phyloP scores from a whole-genome alignment of 345 rosid genomes.

The Adansonia digitata region DNA sequence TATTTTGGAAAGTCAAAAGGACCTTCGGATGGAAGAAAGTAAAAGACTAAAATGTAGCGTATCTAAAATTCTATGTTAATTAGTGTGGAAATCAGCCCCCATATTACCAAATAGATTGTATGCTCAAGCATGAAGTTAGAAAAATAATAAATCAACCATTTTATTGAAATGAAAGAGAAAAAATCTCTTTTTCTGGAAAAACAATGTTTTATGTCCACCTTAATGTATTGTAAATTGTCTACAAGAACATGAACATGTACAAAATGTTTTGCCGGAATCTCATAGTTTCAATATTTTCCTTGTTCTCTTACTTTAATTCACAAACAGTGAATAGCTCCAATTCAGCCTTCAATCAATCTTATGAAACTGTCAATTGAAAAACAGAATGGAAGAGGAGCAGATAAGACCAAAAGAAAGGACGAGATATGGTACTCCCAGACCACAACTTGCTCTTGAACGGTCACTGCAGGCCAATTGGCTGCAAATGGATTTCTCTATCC shows the following conservation, averaged over 20 bases:
- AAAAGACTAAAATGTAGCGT: neutral
- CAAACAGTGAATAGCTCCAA: neutral
- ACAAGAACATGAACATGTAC: neutral
- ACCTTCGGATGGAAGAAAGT: neutral
- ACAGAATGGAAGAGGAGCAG: neutral
- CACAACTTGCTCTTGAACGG: conserved; percentile 15
- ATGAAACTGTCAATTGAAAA: neutral
- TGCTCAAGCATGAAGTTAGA: too few relatives aligned
- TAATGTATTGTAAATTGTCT: neutral
- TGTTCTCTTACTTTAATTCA: neutral
- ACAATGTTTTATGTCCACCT: neutral
- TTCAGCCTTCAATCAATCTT: neutral
- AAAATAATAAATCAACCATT: neutral
- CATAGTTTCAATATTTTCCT: neutral
- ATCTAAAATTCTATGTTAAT: neutral
- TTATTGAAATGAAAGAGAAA: neutral
- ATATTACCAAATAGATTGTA: neutral
- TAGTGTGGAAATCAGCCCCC: neutral
- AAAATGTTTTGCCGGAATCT: neutral
- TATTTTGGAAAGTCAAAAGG: neutral
- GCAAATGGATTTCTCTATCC: conserved; percentile 10
- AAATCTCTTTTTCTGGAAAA: neutral
- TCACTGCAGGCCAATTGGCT: conserved; percentile 17
- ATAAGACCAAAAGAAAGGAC: neutral
- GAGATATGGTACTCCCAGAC: conserved; percentile 7